phyloP scores from a whole-genome alignment of 352 stramenopile genomes.

The Phytophthora sojae region DNA sequence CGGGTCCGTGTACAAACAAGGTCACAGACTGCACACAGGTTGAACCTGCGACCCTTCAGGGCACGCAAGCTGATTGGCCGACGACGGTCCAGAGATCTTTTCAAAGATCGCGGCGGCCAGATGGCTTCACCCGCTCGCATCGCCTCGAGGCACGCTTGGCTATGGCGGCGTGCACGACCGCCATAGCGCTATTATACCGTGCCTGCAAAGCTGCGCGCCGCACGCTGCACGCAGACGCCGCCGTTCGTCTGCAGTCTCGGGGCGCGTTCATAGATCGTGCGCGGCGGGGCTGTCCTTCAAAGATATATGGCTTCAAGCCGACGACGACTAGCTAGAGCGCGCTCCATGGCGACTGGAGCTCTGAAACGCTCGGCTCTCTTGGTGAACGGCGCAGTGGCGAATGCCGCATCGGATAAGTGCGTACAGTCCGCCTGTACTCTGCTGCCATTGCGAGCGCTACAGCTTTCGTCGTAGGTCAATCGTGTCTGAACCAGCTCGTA shows the following conservation, averaged over 20 bases:
- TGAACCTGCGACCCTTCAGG: constrained; percentile 22
- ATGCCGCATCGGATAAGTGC: not conserved
- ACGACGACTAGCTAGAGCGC: constrained; percentile 28
- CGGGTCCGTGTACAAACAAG: not conserved
- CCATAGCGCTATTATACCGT: not conserved
- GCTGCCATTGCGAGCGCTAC: no score
- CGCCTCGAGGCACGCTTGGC: no score
- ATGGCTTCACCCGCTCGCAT: not conserved
- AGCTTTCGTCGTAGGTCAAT: not conserved
- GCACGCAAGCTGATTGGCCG: constrained; percentile 19
- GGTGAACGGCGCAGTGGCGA: not conserved
- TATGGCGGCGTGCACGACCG: not conserved
- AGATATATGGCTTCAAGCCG: constrained; percentile 19
- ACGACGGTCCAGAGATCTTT: constrained; percentile 18
- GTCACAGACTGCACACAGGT: not conserved
- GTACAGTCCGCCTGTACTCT: no score
- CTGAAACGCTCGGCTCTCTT: not conserved
- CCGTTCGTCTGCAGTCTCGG: constrained; percentile 8
- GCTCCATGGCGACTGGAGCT: constrained; percentile 7
- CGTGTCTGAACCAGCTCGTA: not conserved
- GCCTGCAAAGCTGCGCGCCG: not conserved
- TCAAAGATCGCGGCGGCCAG: not conserved
- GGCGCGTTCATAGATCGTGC: constrained; percentile 15
- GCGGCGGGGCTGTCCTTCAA: constrained; percentile 20
- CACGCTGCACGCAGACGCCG: not conserved